Evolutionary conservation across 495 filamentous ascomycete genomes (phyloP), one percentile per base, ranked within the genome.

Genomic region (Hapsidospora chrysogenum): DNA sequence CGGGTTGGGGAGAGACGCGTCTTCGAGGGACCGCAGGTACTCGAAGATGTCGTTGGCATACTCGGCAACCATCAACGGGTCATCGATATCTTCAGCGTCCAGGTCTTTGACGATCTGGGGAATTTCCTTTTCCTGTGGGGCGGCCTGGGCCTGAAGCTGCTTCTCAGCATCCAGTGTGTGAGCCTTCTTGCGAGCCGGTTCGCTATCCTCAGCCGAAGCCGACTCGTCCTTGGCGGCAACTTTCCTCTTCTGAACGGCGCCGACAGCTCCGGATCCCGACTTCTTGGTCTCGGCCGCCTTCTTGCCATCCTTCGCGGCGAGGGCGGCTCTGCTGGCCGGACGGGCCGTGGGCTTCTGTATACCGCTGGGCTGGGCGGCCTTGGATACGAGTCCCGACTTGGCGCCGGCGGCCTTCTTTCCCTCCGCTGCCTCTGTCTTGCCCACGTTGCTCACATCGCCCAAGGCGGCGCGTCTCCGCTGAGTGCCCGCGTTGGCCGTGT

Each of bases 41-140:
- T 96, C 87, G 56, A 97, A 96, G 47, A 97, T 96, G 56, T 97
- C 89, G 26, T 74, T 74, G 22, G 92, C 89, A 51, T 97, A 97
- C 51, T 97, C 89, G 21, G 92, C 83, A 27, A 86, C 92, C 87
- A 96, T 96, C 45, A 93, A 61, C 11, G 89, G 92, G 48, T 97
- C 89, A 41, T 92, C 83, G 25, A 78, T 40, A 52, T 96, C 89
- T 49, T 96, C 86, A 20, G 59, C 63, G 47, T 96, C 89, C 25
- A 95, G 67, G 41, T 85, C 70, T 30, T 65, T 54, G 29, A 80
- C 70, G 21, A 31, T 15, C 9, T 36, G 20, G 32, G 46, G 43
- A 17, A 44, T 51, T 1, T 6, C 25, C 29, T 63, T 48, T 29
- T 36, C 17, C 31, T 46, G 49, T 17, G 44, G 38, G 36, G 50